Conservation (phyloP, 2,329 filamentous ascomycete genomes). For the Cucurbitaria berberidis region DNA sequence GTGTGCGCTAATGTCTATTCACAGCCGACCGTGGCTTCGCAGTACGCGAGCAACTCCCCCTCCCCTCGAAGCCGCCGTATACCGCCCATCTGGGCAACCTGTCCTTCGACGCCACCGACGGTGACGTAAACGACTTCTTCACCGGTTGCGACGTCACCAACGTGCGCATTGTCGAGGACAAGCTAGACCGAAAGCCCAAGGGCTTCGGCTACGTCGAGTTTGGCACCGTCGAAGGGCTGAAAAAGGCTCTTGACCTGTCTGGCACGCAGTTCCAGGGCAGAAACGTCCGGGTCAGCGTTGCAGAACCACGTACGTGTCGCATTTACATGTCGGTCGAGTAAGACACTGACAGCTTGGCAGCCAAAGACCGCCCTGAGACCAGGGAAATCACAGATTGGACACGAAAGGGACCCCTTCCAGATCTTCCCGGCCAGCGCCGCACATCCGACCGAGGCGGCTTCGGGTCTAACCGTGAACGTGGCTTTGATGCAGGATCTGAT, state of each 20-base stretch:
- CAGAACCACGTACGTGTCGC: conserved; percentile 85
- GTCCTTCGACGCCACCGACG: conserved; percentile 88
- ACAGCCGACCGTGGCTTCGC: conserved; percentile 42
- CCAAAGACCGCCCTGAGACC: conserved; percentile 82
- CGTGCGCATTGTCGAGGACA: conserved; percentile 96
- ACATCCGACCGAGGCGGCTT: conserved; percentile 55
- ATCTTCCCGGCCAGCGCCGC: conserved; percentile 67
- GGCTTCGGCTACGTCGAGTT: conserved; percentile 99
- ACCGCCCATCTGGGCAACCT: conserved; percentile 97
- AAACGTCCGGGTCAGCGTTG: conserved; percentile 90
- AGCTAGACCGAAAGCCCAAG: conserved; percentile 90
- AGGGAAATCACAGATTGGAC: conserved; percentile 91
- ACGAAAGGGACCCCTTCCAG: conserved; percentile 86
- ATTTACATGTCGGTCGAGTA: background rate
- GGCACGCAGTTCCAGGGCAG: conserved; percentile 85
- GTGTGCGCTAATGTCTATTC: conserved; percentile 15
- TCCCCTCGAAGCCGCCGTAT: conserved; percentile 91
- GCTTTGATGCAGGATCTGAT: conserved; percentile 60
- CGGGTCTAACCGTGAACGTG: conserved; percentile 48
- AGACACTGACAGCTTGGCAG: conserved; percentile 56
- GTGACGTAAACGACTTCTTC: conserved; percentile 86
- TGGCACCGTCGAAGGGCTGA: conserved; percentile 81
- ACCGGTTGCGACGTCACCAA: conserved; percentile 82
- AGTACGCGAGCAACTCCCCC: conserved; percentile 75
- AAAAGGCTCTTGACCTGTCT: conserved; percentile 85